Percentiles rank a stretch among this genome's conserved stretches.
Conservation (phyloP, 306 rosid species). For the Trifolium subterraneum region DNA sequence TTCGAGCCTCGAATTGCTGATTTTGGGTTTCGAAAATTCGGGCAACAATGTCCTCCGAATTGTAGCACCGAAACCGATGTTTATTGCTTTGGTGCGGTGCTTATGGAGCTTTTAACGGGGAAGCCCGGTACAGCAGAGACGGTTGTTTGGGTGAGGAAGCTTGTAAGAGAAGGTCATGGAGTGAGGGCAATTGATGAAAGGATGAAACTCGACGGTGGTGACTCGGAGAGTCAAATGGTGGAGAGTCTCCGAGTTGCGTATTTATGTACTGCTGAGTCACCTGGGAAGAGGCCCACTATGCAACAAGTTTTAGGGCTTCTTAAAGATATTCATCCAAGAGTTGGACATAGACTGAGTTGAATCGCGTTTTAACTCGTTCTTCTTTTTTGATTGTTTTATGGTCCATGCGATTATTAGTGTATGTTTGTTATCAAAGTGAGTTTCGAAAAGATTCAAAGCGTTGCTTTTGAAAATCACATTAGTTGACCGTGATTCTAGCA, state of each 20-base stretch:
- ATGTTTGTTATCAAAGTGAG: neutral
- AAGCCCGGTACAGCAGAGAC: slow-evolving; percentile 78
- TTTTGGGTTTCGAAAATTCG: slow-evolving; percentile 64
- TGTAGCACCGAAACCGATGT: slow-evolving; percentile 71
- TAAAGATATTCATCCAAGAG: slow-evolving; percentile 67
- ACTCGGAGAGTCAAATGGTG: slow-evolving; percentile 66
- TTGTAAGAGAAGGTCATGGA: slow-evolving; percentile 74
- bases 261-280: slow-evolving; percentile 87
- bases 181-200: slow-evolving; percentile 64
- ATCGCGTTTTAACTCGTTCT: neutral
- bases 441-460: too few relatives aligned
- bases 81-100: slow-evolving; percentile 91
- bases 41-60: slow-evolving; percentile 26
- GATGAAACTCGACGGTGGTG: slow-evolving; percentile 48
- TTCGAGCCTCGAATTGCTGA: slow-evolving; percentile 81
- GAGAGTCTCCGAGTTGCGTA: slow-evolving; percentile 93
- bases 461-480: too few relatives aligned
- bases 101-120: slow-evolving; percentile 92
- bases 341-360: slow-evolving; percentile 40
- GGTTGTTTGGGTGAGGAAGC: slow-evolving; percentile 81
- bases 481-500: neutral
- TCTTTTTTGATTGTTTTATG: neutral
- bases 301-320: slow-evolving; percentile 88
- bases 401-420: neutral
- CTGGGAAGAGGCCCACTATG: slow-evolving; percentile 88